Evolutionary conservation across 768 basidiomycete species (phyloP), one percentile per base, ranked within the genome.

Genomic region (Boletales sp.): DNA sequence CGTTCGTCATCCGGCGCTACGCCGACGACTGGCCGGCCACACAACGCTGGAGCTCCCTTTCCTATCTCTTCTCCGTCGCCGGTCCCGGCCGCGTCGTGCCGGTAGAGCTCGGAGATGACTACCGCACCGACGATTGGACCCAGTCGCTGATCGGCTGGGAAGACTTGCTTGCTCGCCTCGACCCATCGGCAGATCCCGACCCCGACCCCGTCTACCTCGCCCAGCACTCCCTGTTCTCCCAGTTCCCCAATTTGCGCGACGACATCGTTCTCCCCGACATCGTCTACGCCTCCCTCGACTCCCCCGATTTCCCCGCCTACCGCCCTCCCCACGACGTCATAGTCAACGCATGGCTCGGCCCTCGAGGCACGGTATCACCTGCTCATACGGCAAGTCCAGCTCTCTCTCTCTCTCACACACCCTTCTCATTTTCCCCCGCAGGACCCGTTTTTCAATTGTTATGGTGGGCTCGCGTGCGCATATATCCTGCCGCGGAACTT

Each of bases 371-470:
- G 0, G 64, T 86, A 11, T 91, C 90, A 9, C 95, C 94, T 2
- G 91, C 95, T 0, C 97, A 99, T 69, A 92, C 85, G 7, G 83
- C 81, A 62, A 51, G 91, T 41, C 6, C 19, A 32, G 19, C 15
- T 31, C 31, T 9, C n/a, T 10, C 83, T 10, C 2, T 54, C 24
- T 66, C 60, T 29, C 31, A 19, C 60, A 19, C 60, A 17, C 47
- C 31, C 21, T 27, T 19, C 32, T 56, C 36, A 52, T 48, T 39
- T 18, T 27, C 56, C 27, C 47, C 27, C 47, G 44, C 53, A 95
- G 92, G 95, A 99, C 62, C 94, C 94, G 4, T 97, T 85, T 69
- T 90, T 81, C 71, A 99, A 99, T 65, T 78, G 87, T 54, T 98
- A 90, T 65, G 83, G 93, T 93, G 68, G 55, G 74, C 40, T 52